Evolutionary conservation across 805 yeast genomes (phyloP).

Genomic region (Myxozyma nipponensis): DNA sequence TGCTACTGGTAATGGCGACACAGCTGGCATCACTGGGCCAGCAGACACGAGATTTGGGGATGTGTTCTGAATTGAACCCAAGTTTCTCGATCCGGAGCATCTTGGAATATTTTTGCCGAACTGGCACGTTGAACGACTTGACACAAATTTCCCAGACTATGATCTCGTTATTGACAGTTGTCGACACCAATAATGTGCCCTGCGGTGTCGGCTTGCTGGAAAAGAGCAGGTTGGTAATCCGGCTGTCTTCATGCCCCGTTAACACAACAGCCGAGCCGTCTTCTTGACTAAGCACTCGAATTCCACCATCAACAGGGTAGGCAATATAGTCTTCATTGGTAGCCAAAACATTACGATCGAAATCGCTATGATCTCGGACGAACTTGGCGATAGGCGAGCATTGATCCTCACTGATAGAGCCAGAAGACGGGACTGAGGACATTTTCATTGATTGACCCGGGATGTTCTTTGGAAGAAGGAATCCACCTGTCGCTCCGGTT

Average conservation of each 20-base stretch:
- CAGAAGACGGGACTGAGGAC: slow-evolving; percentile 7
- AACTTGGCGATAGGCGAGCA: slow-evolving; percentile 23
- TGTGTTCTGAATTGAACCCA: slow-evolving; percentile 25
- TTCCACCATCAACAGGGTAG: slow-evolving; percentile 16
- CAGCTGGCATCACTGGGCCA: slow-evolving; percentile 19
- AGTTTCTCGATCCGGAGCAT: slow-evolving; percentile 25
- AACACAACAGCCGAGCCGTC: slow-evolving; percentile 19
- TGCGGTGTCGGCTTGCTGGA: slow-evolving; percentile 8
- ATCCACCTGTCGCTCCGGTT: too few species aligned
- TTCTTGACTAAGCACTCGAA: slow-evolving; percentile 24
- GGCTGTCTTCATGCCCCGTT: slow-evolving; percentile 20
- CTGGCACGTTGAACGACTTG: slow-evolving; percentile 10
- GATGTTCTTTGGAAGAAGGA: too few species aligned
- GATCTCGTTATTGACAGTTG: slow-evolving; percentile 23
- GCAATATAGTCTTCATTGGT: slow-evolving; percentile 23
- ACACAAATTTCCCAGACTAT: slow-evolving; percentile 26
- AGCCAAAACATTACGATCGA: slow-evolving; percentile 17
- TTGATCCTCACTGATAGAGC: slow-evolving; percentile 11
- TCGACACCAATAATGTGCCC: slow-evolving; percentile 22
- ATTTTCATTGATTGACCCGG: slow-evolving; percentile 6
- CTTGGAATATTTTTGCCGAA: slow-evolving; percentile 20
- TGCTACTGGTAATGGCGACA: slow-evolving; percentile 19
- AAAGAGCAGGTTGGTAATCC: slow-evolving; percentile 17
- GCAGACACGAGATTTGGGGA: slow-evolving; percentile 21
- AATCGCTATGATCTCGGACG: slow-evolving; percentile 6